These are phyloP conservation scores for Sclerotinia spermophila DNA, from an alignment of 2,329 filamentous ascomycete genomes.

Conservation along the genomic window DNA sequence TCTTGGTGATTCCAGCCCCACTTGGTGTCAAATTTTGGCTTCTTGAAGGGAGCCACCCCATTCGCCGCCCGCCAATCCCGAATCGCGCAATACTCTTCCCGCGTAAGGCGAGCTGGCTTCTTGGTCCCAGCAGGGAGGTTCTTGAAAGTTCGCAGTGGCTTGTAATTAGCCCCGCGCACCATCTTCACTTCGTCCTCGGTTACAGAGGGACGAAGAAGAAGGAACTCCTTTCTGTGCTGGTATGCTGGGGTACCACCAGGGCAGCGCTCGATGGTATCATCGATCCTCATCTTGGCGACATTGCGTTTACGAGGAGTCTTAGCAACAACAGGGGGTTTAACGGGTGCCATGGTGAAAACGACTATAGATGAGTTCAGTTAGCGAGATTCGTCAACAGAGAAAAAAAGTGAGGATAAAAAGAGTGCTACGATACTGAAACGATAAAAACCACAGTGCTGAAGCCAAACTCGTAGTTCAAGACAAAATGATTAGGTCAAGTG, in stretches of 20 bases:
- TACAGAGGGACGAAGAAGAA: not conserved
- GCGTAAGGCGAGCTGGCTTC: not conserved
- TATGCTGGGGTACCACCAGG: not conserved
- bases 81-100: not conserved
- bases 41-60: conserved; percentile 1
- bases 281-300: not conserved
- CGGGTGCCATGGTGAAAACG: not conserved
- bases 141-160: not conserved
- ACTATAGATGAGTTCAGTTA: not conserved
- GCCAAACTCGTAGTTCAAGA: not conserved
- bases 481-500: no score
- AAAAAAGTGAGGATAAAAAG: not conserved
- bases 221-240: not conserved
- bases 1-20: not conserved
- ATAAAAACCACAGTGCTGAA: not conserved
- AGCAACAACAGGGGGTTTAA: no score
- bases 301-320: not conserved
- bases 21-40: not conserved
- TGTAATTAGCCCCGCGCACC: not conserved
- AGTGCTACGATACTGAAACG: not conserved
- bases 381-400: not conserved
- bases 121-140: not conserved
- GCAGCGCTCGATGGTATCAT: not conserved
- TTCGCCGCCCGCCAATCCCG: not conserved
- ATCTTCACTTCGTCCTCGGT: conserved; percentile 8